These are phyloP conservation scores for Durusdinium trenchii DNA, from an alignment of 73 alveolate species.

Conservation along the genomic window DNA sequence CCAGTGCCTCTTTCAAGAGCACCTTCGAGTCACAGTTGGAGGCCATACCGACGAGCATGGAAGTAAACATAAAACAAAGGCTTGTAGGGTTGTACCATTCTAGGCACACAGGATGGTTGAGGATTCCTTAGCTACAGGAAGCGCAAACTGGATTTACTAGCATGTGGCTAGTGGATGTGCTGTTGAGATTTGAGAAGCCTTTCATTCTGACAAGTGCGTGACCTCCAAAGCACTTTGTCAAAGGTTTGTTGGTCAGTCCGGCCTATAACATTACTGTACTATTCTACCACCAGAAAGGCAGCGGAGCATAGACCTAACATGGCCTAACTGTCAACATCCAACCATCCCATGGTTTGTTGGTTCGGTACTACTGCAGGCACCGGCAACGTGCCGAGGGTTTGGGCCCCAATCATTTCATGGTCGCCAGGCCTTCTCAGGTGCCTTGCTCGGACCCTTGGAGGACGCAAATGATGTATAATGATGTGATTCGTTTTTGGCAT, in stretches of 20 bases:
- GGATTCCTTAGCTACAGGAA: background rate
- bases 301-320: no score
- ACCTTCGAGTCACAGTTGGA: background rate
- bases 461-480: background rate
- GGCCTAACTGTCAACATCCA: no score
- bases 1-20: background rate
- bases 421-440: slow-evolving; percentile 5
- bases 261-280: no score
- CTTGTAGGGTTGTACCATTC: background rate
- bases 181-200: background rate
- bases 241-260: no score
- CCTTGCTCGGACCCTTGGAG: slow-evolving; percentile 11
- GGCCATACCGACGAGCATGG: background rate
- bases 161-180: background rate
- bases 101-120: background rate
- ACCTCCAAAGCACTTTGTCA: no score
- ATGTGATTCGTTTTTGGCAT: background rate
- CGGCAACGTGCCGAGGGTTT: no score
- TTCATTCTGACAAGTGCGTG: no score
- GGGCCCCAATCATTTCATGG: no score
- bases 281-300: no score
- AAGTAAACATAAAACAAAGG: background rate
- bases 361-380: no score
- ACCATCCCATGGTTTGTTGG: no score
- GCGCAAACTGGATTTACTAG: no score